Base-by-base conservation (phyloP, 75 land plant genomes). In the Pinus tabuliformis region DNA sequence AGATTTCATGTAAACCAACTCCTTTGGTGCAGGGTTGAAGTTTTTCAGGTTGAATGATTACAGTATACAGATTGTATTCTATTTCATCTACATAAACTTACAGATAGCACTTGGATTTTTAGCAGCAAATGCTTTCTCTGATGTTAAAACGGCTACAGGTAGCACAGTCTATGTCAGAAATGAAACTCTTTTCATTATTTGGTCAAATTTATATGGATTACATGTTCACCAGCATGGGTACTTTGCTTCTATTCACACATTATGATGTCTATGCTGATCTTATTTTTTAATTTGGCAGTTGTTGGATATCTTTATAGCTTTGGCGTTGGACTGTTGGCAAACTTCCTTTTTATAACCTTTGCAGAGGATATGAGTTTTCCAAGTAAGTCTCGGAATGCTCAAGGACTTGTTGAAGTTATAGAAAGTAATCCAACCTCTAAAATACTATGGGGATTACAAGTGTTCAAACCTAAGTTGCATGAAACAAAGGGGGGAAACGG, bases 141-240 rank as follows among this genome's bases (percentile, higher is more conserved):
- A 83, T 57, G 86, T 86, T 16, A 91, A 82, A 81, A 97, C 95
- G 30, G 98, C 95, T 59, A 79, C 93, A 89, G 96, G 99, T 95
- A 45, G 8, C 49, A 6, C 8, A 45, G 49, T 45, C 49, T 45
- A 45, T 8, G 6, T 45, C 49, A 45, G 49, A 45, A 45, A 45
- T 8, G 8, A 6, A 6, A 45, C 8, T 45, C 8, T 45, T 45
- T 45, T 8, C 8, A 45, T 45, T 45, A 45, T 45, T 45, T 45
- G 49, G 8, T 45, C 8, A 45, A 45, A 45, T 45, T 6, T 45
- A 6, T 45, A 6, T 45, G 6, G 49, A 45, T 45, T 45, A 8
- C 7, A 6, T 45, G 49, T 45, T 45, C 8, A 6, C 49, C 1
- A 45, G 49, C 49, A 45, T 45, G 49, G 49, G 49, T 45, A 45